Percentiles rank a stretch among this genome's conserved stretches.
phyloP scores from a whole-genome alignment of 2,329 filamentous ascomycete genomes.

The Pyrenochaeta sp. region DNA sequence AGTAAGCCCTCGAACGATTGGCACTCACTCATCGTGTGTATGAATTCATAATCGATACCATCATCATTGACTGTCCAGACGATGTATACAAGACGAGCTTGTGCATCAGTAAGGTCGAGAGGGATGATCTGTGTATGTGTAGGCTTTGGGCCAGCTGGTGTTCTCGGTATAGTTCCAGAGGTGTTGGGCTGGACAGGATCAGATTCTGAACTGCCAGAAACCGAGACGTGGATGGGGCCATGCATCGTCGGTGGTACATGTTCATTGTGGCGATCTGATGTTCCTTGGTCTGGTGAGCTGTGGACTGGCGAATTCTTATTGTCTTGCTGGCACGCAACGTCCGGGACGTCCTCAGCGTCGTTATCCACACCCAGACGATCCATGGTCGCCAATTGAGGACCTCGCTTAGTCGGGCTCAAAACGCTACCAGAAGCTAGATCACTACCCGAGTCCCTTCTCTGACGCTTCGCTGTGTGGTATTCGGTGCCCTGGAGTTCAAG shows the following conservation, averaged over 20 bases:
- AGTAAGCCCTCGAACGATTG: conserved; percentile 14
- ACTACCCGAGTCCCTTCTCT: background rate
- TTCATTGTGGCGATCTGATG: background rate
- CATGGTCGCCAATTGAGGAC: background rate
- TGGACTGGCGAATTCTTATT: background rate
- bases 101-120: conserved; percentile 12
- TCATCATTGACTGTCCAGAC: conserved; percentile 16
- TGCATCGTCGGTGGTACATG: background rate
- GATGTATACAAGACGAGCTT: conserved; percentile 13
- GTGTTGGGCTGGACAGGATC: background rate
- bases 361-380: background rate
- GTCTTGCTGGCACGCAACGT: background rate
- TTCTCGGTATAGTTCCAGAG: background rate
- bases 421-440: background rate
- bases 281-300: background rate
- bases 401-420: background rate
- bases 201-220: background rate
- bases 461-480: background rate
- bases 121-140: background rate
- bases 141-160: background rate
- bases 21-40: conserved; percentile 16
- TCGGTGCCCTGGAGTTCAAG: conserved; percentile 3
- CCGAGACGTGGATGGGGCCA: background rate
- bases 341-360: background rate
- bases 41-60: conserved; percentile 12